Evolutionary conservation across 768 basidiomycete genomes (phyloP).

Genomic region (Pluteus cervinus): DNA sequence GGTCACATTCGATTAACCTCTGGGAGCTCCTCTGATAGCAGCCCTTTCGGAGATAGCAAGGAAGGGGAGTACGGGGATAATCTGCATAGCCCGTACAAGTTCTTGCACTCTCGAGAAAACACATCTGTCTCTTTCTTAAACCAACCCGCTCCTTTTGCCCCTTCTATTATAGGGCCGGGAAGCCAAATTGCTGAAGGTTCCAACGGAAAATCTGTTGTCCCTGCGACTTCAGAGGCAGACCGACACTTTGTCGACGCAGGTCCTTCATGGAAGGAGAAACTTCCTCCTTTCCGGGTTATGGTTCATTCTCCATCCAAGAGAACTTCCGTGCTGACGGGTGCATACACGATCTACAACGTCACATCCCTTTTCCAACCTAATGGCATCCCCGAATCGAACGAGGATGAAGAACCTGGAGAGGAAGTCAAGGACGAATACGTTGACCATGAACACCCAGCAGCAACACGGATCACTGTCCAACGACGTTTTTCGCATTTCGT

Average conservation of each 20-base stretch:
- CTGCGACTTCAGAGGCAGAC: constrained; percentile 54
- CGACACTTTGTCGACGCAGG: constrained; percentile 67
- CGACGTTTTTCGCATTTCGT: constrained; percentile 85
- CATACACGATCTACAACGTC: constrained; percentile 71
- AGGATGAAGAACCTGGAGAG: constrained; percentile 11
- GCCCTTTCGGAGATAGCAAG: too few species aligned
- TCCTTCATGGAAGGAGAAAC: constrained; percentile 67
- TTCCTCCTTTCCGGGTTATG: constrained; percentile 65
- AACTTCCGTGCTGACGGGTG: constrained; percentile 55
- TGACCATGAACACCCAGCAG: too few species aligned
- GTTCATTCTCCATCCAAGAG: constrained; percentile 82
- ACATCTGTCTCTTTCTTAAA: constrained; percentile 25
- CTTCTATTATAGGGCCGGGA: too few species aligned
- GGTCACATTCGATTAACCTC: background rate
- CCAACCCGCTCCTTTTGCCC: too few species aligned
- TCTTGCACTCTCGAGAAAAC: constrained; percentile 22
- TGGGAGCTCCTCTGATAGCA: too few species aligned
- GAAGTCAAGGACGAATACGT: constrained; percentile 17
- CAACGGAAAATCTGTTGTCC: constrained; percentile 26
- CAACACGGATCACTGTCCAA: constrained; percentile 64
- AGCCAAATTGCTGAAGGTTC: too few species aligned
- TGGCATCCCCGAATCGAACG: constrained; percentile 9
- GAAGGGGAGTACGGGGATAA: too few species aligned
- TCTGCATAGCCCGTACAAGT: background rate
- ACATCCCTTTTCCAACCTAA: constrained; percentile 61